These are phyloP conservation scores for Ricinus communis DNA, from an alignment of 345 rosid species.

Conservation along the genomic window DNA sequence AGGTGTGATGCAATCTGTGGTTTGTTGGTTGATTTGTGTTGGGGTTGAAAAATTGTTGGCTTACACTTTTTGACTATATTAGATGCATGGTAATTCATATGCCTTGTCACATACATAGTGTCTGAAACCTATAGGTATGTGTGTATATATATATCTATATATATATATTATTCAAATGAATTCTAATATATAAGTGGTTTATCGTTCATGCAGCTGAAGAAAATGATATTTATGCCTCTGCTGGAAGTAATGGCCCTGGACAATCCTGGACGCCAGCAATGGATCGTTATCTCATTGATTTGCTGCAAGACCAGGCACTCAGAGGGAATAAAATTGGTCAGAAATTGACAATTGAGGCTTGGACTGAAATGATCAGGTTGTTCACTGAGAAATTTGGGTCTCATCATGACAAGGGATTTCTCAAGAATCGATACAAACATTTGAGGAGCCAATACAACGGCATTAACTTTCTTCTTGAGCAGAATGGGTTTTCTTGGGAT, in stretches of 20 bases:
- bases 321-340: conserved; percentile 46
- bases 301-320: conserved; percentile 41
- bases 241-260: conserved; percentile 15
- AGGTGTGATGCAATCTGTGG: background rate
- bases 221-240: conserved; percentile 17
- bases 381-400: conserved; percentile 29
- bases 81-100: background rate
- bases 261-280: conserved; percentile 31
- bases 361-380: conserved; percentile 32
- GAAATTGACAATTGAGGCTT: conserved; percentile 32
- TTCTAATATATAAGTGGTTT: conserved; percentile 4
- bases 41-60: background rate
- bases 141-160: no score
- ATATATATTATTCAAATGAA: background rate
- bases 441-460: conserved; percentile 38
- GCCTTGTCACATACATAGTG: background rate
- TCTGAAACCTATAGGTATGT: background rate
- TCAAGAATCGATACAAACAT: conserved; percentile 28
- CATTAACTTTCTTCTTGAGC: conserved; percentile 36
- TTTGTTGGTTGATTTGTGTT: background rate
- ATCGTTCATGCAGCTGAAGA: conserved; percentile 31
- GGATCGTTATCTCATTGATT: conserved; percentile 41
- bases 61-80: background rate
- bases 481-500: conserved; percentile 45
- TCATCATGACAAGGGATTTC: conserved; percentile 21